phyloP scores from a whole-genome alignment of 106 monocot genomes.

The Hemerocallis citrina region DNA sequence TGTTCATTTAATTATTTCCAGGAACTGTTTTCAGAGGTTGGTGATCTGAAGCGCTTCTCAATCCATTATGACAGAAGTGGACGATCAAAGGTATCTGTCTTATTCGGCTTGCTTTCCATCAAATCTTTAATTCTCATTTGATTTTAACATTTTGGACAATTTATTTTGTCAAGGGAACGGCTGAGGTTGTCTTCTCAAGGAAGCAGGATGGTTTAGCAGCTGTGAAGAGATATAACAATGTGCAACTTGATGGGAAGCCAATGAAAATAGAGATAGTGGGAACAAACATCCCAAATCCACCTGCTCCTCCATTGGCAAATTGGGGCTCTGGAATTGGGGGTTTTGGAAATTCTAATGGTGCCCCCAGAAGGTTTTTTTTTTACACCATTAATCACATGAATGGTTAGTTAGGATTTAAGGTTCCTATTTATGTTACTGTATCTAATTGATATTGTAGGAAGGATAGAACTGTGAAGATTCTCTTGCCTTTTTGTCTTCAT shows the following conservation, averaged over 20 bases:
- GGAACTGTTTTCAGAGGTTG: slow-evolving; percentile 93
- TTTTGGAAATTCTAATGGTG: slow-evolving; percentile 33
- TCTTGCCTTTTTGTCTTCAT: too few relatives aligned
- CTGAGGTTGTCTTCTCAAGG: slow-evolving; percentile 92
- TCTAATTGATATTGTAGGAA: too few relatives aligned
- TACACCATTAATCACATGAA: neutral
- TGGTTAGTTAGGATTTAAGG: neutral
- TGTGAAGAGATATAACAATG: slow-evolving; percentile 97
- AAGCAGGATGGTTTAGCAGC: slow-evolving; percentile 73
- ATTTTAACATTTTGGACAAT: neutral
- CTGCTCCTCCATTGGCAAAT: slow-evolving; percentile 32
- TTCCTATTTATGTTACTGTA: too few relatives aligned
- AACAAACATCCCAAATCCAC: slow-evolving; percentile 51
- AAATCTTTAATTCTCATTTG: neutral
- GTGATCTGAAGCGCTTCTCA: slow-evolving; percentile 72
- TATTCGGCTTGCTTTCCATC: neutral
- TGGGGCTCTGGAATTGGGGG: slow-evolving; percentile 34
- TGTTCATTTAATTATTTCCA: slow-evolving; percentile 19
- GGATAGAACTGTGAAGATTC: too few relatives aligned
- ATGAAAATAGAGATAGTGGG: slow-evolving; percentile 97
- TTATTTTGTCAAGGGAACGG: slow-evolving; percentile 62
- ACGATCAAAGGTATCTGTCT: slow-evolving; percentile 78
- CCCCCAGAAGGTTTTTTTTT: slow-evolving; percentile 50
- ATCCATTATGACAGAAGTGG: slow-evolving; percentile 91
- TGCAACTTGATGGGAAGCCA: slow-evolving; percentile 96